Conservation (phyloP, 805 yeast genomes). For the Metschnikowia borealis region DNA sequence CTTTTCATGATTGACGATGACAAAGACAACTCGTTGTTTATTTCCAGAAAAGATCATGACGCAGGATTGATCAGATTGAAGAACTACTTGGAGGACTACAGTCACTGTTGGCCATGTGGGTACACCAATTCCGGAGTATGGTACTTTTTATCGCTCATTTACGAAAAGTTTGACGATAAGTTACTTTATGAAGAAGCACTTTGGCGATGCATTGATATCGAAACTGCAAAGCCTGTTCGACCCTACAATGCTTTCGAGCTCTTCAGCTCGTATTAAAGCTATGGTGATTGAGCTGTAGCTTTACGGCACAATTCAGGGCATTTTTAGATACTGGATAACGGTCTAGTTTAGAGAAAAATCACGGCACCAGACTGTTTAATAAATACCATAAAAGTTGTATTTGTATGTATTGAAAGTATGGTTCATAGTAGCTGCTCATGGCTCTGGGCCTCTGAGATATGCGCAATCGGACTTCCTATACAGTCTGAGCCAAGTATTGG, state of each 20-base stretch:
- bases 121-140: slow-evolving; percentile 55
- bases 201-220: slow-evolving; percentile 63
- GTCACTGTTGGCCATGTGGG: slow-evolving; percentile 39
- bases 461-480: slow-evolving; percentile 2
- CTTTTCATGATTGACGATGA: slow-evolving; percentile 44
- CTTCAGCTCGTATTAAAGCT: background rate
- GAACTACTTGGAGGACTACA: slow-evolving; percentile 37
- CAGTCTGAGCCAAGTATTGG: slow-evolving; percentile 1
- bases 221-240: slow-evolving; percentile 57
- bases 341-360: background rate
- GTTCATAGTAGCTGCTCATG: background rate
- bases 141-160: slow-evolving; percentile 62
- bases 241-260: slow-evolving; percentile 17
- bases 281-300: background rate
- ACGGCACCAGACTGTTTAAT: background rate
- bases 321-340: background rate
- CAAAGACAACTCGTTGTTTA: slow-evolving; percentile 36
- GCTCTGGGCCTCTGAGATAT: background rate
- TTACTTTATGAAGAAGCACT: slow-evolving; percentile 44
- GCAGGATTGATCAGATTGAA: slow-evolving; percentile 61
- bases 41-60: slow-evolving; percentile 50
- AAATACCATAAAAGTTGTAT: background rate
- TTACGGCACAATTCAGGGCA: background rate
- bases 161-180: slow-evolving; percentile 55
- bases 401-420: background rate